Base-by-base conservation (phyloP, 139 green algal species). In the Nannochloris sp. region DNA sequence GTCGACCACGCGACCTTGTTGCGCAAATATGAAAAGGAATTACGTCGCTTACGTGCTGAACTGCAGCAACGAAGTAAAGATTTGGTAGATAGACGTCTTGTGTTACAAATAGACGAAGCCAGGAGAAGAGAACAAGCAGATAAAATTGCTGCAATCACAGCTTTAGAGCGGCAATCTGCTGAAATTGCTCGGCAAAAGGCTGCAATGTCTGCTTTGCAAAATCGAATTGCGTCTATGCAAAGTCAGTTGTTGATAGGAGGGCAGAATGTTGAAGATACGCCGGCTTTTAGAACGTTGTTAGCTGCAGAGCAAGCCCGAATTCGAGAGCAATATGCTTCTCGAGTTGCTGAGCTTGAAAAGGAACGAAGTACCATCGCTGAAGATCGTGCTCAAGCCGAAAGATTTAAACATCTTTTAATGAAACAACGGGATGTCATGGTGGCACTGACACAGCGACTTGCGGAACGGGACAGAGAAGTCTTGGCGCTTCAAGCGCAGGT, bases 391-490 rank as follows among this genome's bases (percentile, higher is more conserved):
- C 64, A 85, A 74, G 87, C 91, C n/a, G 90, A 93, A 57, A 72
- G 84, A 15, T 95, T 96, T 77, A 95, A 95, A 81, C 70, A 81
- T 56, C 86, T 97, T 61, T 84, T 97, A 71, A 60, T 96, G 37
- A 96, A 97, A 79, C 92, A 97, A 86, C 81, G 92, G 4, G 90
- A 98, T 85, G 96, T 98, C 79, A 98, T 98, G 92, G 95, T 95
- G n/a, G 89, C 84, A 3, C 86, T 97, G 31, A 97, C 92, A 5
- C 79, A 81, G 14, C 81, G 91, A 3, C 81, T 97, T 32, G 91
- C 90, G 45, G 88, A 98, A 73, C 75, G 92, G 3, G 92, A 98
- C 47, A 90, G 95, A 68, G 84, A 92, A 62, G 92, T 98, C 39
- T 75, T 91, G 58, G 70, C 65, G 10, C 72, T 95, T 67, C 89